These are phyloP conservation scores for Sporormia fimetaria DNA, from an alignment of 495 filamentous ascomycete species.

Conservation along the genomic window DNA sequence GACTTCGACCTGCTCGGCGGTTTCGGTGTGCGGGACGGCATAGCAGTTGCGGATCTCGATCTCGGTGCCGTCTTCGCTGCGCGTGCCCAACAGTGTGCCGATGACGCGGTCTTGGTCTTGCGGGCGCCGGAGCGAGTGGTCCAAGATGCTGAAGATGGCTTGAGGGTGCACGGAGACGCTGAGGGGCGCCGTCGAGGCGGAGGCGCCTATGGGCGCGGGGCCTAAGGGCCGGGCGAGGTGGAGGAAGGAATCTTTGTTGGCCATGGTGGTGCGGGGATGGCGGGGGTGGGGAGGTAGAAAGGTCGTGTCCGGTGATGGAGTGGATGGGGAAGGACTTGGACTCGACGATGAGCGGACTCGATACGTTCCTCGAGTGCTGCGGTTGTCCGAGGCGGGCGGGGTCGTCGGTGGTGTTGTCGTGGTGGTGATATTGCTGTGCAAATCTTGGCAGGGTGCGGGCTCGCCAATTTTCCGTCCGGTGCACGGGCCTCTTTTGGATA, in stretches of 20 bases:
- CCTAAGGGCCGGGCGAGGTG: constrained; percentile 89
- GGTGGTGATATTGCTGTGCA: constrained; percentile 18
- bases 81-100: constrained; percentile 81
- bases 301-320: no score
- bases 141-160: constrained; percentile 93
- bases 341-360: no score
- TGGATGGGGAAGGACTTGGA: no score
- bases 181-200: constrained; percentile 75
- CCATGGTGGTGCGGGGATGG: constrained; percentile 50
- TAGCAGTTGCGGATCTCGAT: constrained; percentile 92
- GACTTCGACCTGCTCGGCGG: constrained; percentile 95
- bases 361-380: no score
- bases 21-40: constrained; percentile 95
- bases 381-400: constrained; percentile 1
- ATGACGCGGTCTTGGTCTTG: constrained; percentile 88
- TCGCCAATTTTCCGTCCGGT: constrained; percentile 21
- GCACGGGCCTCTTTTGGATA: constrained; percentile 11
- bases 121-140: constrained; percentile 86
- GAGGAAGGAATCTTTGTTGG: constrained; percentile 73
- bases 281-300: no score
- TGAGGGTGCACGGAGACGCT: constrained; percentile 91
- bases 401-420: constrained; percentile 1
- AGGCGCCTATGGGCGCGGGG: constrained; percentile 62
- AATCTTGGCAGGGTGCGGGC: constrained; percentile 20
- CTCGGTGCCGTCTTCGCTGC: constrained; percentile 91